Percentiles rank a stretch among this genome's conserved stretches.
Conservation (phyloP, 768 basidiomycete species). For the Dentipellis fragilis region DNA sequence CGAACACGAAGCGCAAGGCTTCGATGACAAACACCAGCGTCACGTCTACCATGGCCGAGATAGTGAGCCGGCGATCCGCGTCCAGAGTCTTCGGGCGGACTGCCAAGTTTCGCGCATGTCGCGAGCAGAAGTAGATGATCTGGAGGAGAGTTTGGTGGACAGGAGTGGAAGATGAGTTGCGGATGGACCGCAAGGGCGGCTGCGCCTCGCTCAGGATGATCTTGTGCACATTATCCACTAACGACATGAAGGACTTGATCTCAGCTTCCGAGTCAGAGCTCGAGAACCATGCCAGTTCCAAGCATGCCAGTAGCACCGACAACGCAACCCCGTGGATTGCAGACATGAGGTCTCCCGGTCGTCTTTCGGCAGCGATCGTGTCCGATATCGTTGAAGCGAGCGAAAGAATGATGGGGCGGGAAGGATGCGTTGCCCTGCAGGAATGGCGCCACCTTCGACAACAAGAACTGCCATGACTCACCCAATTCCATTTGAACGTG, state of each 20-base stretch:
- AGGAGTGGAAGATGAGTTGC: slow-evolving; percentile 48
- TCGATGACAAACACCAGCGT: slow-evolving; percentile 59
- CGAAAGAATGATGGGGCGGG: slow-evolving; percentile 42
- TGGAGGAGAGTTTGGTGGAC: slow-evolving; percentile 80
- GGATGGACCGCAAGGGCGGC: slow-evolving; percentile 62
- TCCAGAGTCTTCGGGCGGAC: slow-evolving; percentile 39
- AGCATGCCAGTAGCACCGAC: slow-evolving; percentile 58
- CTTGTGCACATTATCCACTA: slow-evolving; percentile 50
- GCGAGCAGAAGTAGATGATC: slow-evolving; percentile 68
- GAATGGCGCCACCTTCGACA: slow-evolving; percentile 55
- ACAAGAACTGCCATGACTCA: slow-evolving; percentile 68
- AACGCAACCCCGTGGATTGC: slow-evolving; percentile 70
- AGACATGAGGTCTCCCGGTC: slow-evolving; percentile 78
- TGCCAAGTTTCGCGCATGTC: slow-evolving; percentile 45
- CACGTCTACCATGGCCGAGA: slow-evolving; percentile 52
- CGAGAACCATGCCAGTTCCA: slow-evolving; percentile 77
- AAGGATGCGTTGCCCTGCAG: slow-evolving; percentile 51
- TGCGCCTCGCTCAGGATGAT: slow-evolving; percentile 70
- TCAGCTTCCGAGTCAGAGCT: slow-evolving; percentile 31
- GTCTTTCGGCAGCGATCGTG: slow-evolving; percentile 54
- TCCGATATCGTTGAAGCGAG: slow-evolving; percentile 57
- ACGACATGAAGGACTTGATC: slow-evolving; percentile 45
- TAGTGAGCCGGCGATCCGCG: slow-evolving; percentile 50
- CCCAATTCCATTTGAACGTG: slow-evolving; percentile 69
- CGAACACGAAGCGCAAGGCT: slow-evolving; percentile 53